A percentile compares a stretch with the other conserved stretches of the same genome.
Evolutionary conservation across 768 basidiomycete genomes (phyloP).

Genomic region (Cubamyces lactineus): DNA sequence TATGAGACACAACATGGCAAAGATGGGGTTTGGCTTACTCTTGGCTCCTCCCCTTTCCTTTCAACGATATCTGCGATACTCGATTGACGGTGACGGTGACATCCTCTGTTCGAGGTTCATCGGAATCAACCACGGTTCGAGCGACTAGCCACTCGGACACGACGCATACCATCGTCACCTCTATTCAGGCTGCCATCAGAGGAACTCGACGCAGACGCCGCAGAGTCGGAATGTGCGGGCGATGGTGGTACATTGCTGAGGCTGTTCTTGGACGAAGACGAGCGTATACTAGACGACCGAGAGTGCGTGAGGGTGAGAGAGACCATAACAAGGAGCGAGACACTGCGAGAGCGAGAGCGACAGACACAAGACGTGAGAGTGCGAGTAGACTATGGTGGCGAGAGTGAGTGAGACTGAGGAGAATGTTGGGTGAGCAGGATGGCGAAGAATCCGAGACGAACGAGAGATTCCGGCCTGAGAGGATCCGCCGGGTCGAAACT

Average conservation of each 20-base stretch:
- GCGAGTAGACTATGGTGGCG: slow-evolving; percentile 14
- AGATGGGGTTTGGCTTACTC: slow-evolving; percentile 57
- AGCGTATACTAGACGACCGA: slow-evolving; percentile 29
- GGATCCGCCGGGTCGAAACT: slow-evolving; percentile 57
- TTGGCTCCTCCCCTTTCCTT: slow-evolving; percentile 60
- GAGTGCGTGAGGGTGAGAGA: slow-evolving; percentile 29
- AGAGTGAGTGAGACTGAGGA: slow-evolving; percentile 31
- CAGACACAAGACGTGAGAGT: slow-evolving; percentile 15
- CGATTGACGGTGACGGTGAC: slow-evolving; percentile 66
- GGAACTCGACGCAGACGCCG: slow-evolving; percentile 28
- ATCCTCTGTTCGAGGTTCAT: slow-evolving; percentile 54
- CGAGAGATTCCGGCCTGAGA: slow-evolving; percentile 34
- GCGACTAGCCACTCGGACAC: slow-evolving; percentile 11
- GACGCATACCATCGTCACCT: slow-evolving; percentile 64
- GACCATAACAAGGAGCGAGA: slow-evolving; percentile 32
- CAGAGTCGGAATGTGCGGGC: slow-evolving; percentile 31
- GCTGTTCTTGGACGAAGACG: slow-evolving; percentile 33
- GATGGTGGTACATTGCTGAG: slow-evolving; percentile 30
- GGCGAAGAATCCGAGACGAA: slow-evolving; percentile 25
- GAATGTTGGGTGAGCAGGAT: slow-evolving; percentile 24
- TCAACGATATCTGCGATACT: slow-evolving; percentile 43
- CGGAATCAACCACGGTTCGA: slow-evolving; percentile 17
- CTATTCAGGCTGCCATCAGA: slow-evolving; percentile 57
- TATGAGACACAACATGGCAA: slow-evolving; percentile 23
- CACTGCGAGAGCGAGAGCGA: slow-evolving; percentile 26